Evolutionary conservation across 345 rosid species (phyloP).

Genomic region (Camelina hispida): DNA sequence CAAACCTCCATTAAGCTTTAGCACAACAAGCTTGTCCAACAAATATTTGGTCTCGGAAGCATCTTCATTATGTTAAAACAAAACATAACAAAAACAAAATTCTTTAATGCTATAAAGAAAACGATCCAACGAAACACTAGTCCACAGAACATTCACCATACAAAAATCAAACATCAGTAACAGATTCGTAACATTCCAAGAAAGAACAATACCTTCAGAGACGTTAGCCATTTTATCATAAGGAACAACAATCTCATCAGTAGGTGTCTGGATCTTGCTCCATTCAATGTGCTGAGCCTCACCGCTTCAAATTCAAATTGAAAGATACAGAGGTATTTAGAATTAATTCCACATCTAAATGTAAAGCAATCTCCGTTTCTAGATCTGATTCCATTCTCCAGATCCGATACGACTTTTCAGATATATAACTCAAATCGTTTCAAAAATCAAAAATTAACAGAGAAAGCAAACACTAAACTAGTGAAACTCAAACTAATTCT

Average conservation of each 20-base stretch:
- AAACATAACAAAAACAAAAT: conserved; percentile 3
- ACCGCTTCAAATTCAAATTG: conserved; percentile 38
- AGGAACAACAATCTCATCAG: conserved; percentile 57
- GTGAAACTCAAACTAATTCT: too few species aligned
- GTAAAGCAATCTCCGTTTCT: neutral
- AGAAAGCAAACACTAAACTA: too few species aligned
- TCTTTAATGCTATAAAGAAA: neutral
- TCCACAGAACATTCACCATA: neutral
- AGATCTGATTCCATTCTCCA: conserved; percentile 24
- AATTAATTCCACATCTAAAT: neutral
- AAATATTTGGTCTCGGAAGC: conserved; percentile 68
- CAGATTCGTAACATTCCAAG: neutral
- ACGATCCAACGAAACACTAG: conserved; percentile 5
- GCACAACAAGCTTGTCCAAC: conserved; percentile 85
- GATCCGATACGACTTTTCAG: conserved; percentile 17
- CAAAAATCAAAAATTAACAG: neutral
- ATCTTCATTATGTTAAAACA: conserved; percentile 48
- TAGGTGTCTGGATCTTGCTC: conserved; percentile 58
- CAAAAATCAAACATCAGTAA: neutral
- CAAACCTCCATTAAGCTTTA: conserved; percentile 94
- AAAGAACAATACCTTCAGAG: conserved; percentile 38
- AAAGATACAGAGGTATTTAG: neutral
- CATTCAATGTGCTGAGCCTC: conserved; percentile 54
- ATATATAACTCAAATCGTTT: neutral
- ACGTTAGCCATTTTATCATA: conserved; percentile 44